Base-by-base conservation (phyloP, 345 rosid species). In the Salix caprea region DNA sequence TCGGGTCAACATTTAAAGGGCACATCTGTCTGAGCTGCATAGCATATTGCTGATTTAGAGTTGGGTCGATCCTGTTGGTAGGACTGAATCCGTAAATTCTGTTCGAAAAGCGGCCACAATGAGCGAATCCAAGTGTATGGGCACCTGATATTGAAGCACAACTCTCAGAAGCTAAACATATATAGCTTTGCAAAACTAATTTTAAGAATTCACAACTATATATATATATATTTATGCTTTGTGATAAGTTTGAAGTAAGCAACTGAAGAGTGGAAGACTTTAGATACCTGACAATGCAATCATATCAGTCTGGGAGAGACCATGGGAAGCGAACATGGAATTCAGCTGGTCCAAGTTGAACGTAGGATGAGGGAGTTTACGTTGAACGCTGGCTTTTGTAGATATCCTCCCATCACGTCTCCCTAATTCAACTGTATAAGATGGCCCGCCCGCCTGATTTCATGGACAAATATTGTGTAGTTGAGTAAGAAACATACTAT, bases 51-150 rank as follows among this genome's bases (percentile, higher is more conserved):
- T 1, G 52, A 46, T 15, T 46, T 14, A 46, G 52, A 14, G 52
- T 14, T 14, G 52, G 52, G 73, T 94, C 97, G 4, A 90, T 83
- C 19, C 56, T 69, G 69, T 69, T 85, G 58, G 34, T 0, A 32
- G 0, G 74, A 3, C 90, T 94, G 87, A 92, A 92, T 58, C 42
- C 81, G 90, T 86, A 94, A 21, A 94, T 91, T 39, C 98, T 36
- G 0, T 82, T 85, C 19, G 91, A 82, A 87, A 94, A 87, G 48
- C 79, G 82, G 71, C 86, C 75, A 73, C 98, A 94, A 68, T 94
- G 98, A 16, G 98, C 78, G 78, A 92, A 90, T 23, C 98, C 97
- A 5, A 91, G 2, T 4, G 92, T 91, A 61, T 94, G 98, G 15
- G 91, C 97, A 46, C 52, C 52, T 46, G 52, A 46, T 3, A 46